These are phyloP conservation scores for Tylopilus intermedius DNA, from an alignment of 768 basidiomycete genomes.

Conservation along the genomic window DNA sequence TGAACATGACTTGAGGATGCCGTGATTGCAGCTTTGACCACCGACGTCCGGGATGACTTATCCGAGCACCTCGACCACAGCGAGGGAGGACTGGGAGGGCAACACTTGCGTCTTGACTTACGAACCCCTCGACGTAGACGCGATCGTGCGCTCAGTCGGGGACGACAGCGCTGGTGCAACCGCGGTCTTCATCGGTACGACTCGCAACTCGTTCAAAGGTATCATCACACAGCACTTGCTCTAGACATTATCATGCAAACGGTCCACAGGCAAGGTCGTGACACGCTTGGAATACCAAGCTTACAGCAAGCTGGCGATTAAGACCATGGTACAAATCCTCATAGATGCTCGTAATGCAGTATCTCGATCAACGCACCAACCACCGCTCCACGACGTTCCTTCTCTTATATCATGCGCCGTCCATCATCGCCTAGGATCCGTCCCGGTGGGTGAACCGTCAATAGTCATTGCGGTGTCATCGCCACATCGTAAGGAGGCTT, in stretches of 20 bases:
- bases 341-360: conserved; percentile 38
- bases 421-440: conserved; percentile 72
- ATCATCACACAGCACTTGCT: background rate
- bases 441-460: conserved; percentile 74
- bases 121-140: conserved; percentile 48
- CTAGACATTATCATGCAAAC: conserved; percentile 5
- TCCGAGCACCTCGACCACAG: conserved; percentile 24
- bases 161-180: conserved; percentile 67
- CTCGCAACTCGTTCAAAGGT: conserved; percentile 84
- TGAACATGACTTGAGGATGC: no score
- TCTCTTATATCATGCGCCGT: conserved; percentile 57
- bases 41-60: conserved; percentile 13
- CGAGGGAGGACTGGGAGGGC: conserved; percentile 22
- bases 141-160: conserved; percentile 58
- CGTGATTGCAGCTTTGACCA: background rate
- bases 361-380: conserved; percentile 42
- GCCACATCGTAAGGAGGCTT: conserved; percentile 79
- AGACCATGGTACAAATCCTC: conserved; percentile 65
- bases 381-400: conserved; percentile 18
- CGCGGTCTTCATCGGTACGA: conserved; percentile 78
- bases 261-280: conserved; percentile 56
- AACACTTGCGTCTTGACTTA: conserved; percentile 52
- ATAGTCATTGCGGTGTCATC: conserved; percentile 84
- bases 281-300: conserved; percentile 78
- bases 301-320: conserved; percentile 75